phyloP scores from a whole-genome alignment of 352 stramenopile species.

The Aphanomyces euteiches region DNA sequence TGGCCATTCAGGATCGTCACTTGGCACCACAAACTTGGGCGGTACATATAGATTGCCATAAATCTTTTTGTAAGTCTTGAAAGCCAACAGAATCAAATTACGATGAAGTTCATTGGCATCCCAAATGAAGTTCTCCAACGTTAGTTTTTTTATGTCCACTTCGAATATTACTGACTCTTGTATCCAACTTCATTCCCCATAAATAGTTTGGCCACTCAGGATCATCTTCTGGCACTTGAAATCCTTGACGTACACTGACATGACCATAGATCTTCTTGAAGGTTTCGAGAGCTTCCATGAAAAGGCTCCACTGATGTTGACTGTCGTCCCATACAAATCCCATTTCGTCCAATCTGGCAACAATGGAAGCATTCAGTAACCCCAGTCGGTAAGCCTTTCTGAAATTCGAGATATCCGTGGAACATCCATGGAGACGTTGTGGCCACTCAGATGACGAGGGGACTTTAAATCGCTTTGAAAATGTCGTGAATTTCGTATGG shows the following conservation, averaged over 20 bases:
- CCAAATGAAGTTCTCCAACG: no score
- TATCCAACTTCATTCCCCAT: neutral
- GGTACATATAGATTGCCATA: no score
- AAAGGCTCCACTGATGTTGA: slow-evolving; percentile 5
- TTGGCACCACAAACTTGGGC: no score
- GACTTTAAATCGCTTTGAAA: neutral
- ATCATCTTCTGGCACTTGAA: slow-evolving; percentile 60
- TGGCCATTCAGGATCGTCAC: neutral
- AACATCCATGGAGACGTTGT: neutral
- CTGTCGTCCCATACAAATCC: neutral
- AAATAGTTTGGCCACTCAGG: slow-evolving; percentile 11
- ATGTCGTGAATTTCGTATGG: neutral
- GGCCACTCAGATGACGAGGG: neutral
- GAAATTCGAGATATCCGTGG: neutral
- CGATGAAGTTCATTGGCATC: no score
- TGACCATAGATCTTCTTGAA: slow-evolving; percentile 85
- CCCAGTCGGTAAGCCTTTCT: neutral
- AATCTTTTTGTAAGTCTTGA: no score
- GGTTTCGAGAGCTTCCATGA: slow-evolving; percentile 67
- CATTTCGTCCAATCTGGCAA: neutral
- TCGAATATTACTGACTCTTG: no score
- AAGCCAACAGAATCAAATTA: no score
- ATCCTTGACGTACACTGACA: slow-evolving; percentile 89
- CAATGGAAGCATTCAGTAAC: neutral
- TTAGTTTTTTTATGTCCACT: no score